A percentile compares a stretch with the other conserved stretches of the same genome.
phyloP scores from a whole-genome alignment of 176 grass and related monocot species.

The Pontederia paniculata region DNA sequence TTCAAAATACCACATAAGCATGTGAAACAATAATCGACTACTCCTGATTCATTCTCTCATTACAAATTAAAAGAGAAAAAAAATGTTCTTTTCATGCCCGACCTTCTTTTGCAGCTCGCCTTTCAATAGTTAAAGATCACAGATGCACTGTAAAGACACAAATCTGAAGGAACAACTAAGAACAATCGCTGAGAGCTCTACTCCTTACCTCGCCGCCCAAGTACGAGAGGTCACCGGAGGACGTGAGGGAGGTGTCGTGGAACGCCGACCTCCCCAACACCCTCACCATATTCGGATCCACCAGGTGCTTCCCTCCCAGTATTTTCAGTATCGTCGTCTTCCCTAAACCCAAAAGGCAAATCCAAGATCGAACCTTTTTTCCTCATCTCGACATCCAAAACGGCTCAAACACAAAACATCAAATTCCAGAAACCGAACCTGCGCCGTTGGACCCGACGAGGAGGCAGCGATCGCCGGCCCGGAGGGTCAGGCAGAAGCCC shows the following conservation, averaged over 20 bases:
- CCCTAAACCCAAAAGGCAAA: slow-evolving; percentile 33
- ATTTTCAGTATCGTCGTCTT: slow-evolving; percentile 98
- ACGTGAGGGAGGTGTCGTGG: slow-evolving; percentile 79
- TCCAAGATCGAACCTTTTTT: background rate
- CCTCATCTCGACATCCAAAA: background rate
- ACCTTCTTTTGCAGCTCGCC: too few species aligned
- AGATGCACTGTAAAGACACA: too few species aligned
- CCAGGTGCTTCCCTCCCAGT: slow-evolving; percentile 97
- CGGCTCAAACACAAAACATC: background rate
- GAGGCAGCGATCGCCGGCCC: slow-evolving; percentile 60
- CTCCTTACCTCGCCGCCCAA: slow-evolving; percentile 67
- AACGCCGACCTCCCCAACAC: slow-evolving; percentile 76
- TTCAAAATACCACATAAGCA: too few species aligned
- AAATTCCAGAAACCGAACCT: slow-evolving; percentile 21
- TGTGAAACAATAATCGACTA: too few species aligned
- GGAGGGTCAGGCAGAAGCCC: slow-evolving; percentile 57
- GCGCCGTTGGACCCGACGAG: slow-evolving; percentile 91
- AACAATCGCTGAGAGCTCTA: background rate
- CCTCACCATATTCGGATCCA: slow-evolving; percentile 88
- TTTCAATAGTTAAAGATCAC: too few species aligned
- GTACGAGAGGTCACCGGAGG: slow-evolving; percentile 86
- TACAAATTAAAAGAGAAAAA: too few species aligned
- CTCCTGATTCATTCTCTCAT: too few species aligned
- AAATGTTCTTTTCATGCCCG: too few species aligned
- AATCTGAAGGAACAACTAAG: background rate